A percentile compares a stretch with the other conserved stretches of the same genome.
These are phyloP conservation scores for Mycena citricolor DNA, from an alignment of 1,284 basidiomycete species.

Conservation along the genomic window DNA sequence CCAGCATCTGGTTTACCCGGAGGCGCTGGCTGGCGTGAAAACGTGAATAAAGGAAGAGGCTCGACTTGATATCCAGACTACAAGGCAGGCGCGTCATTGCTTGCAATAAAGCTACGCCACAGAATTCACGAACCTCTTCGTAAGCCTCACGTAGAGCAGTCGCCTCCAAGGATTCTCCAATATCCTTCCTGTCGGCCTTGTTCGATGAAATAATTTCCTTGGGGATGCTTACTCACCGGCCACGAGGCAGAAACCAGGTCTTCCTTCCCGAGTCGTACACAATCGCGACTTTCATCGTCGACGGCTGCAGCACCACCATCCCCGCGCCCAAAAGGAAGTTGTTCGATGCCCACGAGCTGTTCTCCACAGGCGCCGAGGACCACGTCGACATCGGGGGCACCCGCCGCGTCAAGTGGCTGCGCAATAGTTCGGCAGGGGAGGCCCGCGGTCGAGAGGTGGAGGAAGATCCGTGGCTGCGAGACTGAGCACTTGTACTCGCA, in stretches of 20 bases:
- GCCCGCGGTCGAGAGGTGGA: too few species aligned
- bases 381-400: slow-evolving; percentile 31
- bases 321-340: slow-evolving; percentile 60
- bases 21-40: slow-evolving; percentile 40
- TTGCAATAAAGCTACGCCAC: background rate
- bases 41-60: slow-evolving; percentile 46
- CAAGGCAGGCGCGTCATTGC: background rate
- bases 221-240: slow-evolving; percentile 25
- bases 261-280: slow-evolving; percentile 39
- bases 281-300: slow-evolving; percentile 40
- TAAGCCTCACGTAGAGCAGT: slow-evolving; percentile 61
- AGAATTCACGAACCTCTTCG: slow-evolving; percentile 51
- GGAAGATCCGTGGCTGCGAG: too few species aligned
- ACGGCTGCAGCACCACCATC: slow-evolving; percentile 58
- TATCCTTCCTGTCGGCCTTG: slow-evolving; percentile 48
- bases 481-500: too few species aligned
- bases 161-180: slow-evolving; percentile 57
- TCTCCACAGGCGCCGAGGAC: slow-evolving; percentile 38
- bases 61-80: slow-evolving; percentile 56
- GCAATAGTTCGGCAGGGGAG: too few species aligned
- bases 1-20: slow-evolving; percentile 26
- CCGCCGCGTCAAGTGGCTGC: too few species aligned
- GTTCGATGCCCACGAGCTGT: slow-evolving; percentile 43
- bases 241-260: slow-evolving; percentile 58
- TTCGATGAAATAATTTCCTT: background rate